Percentiles rank a stretch among this genome's conserved stretches.
Conservation (phyloP, 1,284 basidiomycete species). For the Puccinia hordei region DNA sequence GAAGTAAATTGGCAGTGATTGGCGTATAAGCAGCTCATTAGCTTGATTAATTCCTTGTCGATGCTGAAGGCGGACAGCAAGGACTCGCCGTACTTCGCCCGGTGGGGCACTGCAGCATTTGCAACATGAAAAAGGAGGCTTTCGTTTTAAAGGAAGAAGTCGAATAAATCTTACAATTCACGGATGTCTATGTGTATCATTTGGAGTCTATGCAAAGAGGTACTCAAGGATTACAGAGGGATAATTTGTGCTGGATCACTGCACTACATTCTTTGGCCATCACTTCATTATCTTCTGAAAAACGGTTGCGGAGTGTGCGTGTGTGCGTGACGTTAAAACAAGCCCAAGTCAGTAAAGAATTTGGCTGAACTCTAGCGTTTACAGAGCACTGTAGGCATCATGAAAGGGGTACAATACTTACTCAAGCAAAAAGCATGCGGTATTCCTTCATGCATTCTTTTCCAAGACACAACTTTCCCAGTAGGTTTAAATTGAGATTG, state of each 20-base stretch:
- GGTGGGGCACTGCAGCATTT: too few relatives aligned
- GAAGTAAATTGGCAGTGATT: too few relatives aligned
- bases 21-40: too few relatives aligned
- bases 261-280: constrained; percentile 20
- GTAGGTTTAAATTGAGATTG: background rate
- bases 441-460: constrained; percentile 13
- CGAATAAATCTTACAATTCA: too few relatives aligned
- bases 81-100: too few relatives aligned
- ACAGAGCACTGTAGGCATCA: too few relatives aligned
- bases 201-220: too few relatives aligned
- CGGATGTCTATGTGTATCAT: background rate
- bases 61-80: too few relatives aligned
- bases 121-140: too few relatives aligned
- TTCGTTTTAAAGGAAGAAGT: too few relatives aligned
- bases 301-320: too few relatives aligned
- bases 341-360: background rate
- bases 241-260: constrained; percentile 13
- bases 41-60: too few relatives aligned
- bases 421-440: constrained; percentile 47
- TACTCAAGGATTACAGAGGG: background rate
- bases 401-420: background rate
- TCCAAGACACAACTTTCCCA: constrained; percentile 25
- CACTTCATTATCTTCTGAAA: constrained; percentile 21
- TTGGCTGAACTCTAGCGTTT: background rate
- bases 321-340: background rate